Evolutionary conservation across 2,329 filamentous ascomycete genomes (phyloP), one percentile per base, ranked within the genome.

Genomic region (Karstenula rhodostoma): DNA sequence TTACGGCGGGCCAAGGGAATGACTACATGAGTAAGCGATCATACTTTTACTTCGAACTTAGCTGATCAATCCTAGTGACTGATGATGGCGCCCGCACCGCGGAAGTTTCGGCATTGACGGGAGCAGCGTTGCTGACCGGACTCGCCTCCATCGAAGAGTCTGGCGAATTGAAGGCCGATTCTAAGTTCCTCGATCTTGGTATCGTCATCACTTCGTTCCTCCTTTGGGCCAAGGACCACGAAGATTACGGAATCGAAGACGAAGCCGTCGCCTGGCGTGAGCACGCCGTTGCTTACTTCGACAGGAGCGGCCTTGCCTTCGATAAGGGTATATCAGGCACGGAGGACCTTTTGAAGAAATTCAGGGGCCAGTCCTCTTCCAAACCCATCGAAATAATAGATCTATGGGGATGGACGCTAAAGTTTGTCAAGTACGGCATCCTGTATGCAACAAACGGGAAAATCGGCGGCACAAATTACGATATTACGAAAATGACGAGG

Each of bases 191-290:
- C 1, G 70, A 69, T 40, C 47, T 72, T 8, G 8, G 66, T 2
- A 59, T 71, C 3, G 63, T 70, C 22, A 67, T 70, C 23, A 59
- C 54, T 15, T 62, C 59, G 19, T 70, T 61, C 32, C 33, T 71
- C 0, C 58, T 62, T 6, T 47, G 59, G 29, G 53, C 58, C 15
- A 40, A 65, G 23, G 59, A 66, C 23, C 47, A 69, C 13, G 52
- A 54, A 4, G 58, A 47, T 1, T 66, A 62, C n/a, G 66, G 67
- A 10, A 64, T 71, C 37, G 65, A 67, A n/a, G 66, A 58, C 12
- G 56, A 64, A 15, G 57, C 52, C 4, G 37, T 61, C 6, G 33
- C 19, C 2, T 68, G 64, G 64, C 51, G 51, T 17, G n/a, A 48
- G 7, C 44, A 63, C 17, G 57, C 57, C 13, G 61, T 64, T 12